These are phyloP conservation scores for Termitomyces sp. DNA, from an alignment of 768 basidiomycete species.

Conservation along the genomic window DNA sequence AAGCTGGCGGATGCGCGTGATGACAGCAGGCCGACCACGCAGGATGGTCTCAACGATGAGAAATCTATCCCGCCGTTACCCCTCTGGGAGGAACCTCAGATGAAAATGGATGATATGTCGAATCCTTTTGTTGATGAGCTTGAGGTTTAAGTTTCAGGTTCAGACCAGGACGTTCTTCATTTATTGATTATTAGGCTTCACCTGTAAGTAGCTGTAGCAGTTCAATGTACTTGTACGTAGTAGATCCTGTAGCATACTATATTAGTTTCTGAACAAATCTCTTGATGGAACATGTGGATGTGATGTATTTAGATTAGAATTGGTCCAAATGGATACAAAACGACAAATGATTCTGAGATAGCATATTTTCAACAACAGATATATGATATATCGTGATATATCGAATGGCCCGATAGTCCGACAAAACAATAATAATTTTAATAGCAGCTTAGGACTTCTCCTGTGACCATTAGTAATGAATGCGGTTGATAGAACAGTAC, in stretches of 20 bases:
- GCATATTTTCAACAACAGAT: not conserved
- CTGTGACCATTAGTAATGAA: not conserved
- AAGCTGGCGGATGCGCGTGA: not conserved
- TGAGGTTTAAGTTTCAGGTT: constrained; percentile 15
- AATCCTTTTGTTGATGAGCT: constrained; percentile 26
- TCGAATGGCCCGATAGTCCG: not conserved
- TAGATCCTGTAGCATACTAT: not conserved
- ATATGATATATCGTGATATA: no score
- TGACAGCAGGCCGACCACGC: not conserved
- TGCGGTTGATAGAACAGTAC: not conserved
- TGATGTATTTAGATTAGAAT: not conserved
- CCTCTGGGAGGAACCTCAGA: constrained; percentile 6
- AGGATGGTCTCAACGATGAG: not conserved
- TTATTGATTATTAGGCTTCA: not conserved
- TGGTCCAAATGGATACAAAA: not conserved
- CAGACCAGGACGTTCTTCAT: not conserved
- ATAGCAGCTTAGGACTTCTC: not conserved
- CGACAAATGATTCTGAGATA: not conserved
- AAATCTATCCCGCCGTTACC: not conserved
- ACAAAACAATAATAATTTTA: not conserved
- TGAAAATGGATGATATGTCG: constrained; percentile 17
- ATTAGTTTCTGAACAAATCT: not conserved
- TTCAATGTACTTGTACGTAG: not conserved
- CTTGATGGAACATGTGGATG: not conserved
- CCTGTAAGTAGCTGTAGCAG: not conserved